Evolutionary conservation across 805 yeast species (phyloP).

Genomic region (Peterozyma toletana): DNA sequence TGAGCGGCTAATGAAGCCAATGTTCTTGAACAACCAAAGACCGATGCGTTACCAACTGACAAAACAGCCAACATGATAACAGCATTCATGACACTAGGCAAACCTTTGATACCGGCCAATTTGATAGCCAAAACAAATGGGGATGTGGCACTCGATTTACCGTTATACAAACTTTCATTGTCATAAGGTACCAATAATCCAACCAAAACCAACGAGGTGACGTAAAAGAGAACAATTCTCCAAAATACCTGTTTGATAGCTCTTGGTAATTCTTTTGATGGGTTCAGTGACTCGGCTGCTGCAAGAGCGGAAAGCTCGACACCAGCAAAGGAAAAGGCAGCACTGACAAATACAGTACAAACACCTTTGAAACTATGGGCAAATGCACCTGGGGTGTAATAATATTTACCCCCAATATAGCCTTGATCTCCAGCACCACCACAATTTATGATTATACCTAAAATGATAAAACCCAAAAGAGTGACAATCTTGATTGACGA

Average conservation of each 20-base stretch:
- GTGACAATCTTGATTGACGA: conserved; percentile 39
- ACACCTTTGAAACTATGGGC: conserved; percentile 46
- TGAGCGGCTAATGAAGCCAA: conserved; percentile 55
- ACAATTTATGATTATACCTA: conserved; percentile 37
- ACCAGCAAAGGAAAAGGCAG: conserved; percentile 47
- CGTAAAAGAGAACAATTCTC: conserved; percentile 60
- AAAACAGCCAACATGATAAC: conserved; percentile 60
- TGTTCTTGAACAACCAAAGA: conserved; percentile 63
- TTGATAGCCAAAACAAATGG: conserved; percentile 72
- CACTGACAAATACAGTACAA: conserved; percentile 41
- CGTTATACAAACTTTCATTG: conserved; percentile 43
- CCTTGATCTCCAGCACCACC: conserved; percentile 37
- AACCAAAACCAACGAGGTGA: conserved; percentile 51
- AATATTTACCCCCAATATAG: conserved; percentile 41
- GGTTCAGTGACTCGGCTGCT: conserved; percentile 67
- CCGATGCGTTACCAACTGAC: conserved; percentile 70
- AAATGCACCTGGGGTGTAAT: conserved; percentile 50
- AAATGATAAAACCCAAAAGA: conserved; percentile 37
- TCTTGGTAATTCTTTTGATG: conserved; percentile 61
- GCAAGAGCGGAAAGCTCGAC: conserved; percentile 58
- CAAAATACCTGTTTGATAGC: conserved; percentile 66
- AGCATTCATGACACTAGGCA: conserved; percentile 61
- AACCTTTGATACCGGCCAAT: conserved; percentile 55
- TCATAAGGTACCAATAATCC: conserved; percentile 63
- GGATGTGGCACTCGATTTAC: conserved; percentile 52